A percentile compares a stretch with the other conserved stretches of the same genome.
These are phyloP conservation scores for Gloeostereum incarnatum DNA, from an alignment of 768 basidiomycete species.

Conservation along the genomic window DNA sequence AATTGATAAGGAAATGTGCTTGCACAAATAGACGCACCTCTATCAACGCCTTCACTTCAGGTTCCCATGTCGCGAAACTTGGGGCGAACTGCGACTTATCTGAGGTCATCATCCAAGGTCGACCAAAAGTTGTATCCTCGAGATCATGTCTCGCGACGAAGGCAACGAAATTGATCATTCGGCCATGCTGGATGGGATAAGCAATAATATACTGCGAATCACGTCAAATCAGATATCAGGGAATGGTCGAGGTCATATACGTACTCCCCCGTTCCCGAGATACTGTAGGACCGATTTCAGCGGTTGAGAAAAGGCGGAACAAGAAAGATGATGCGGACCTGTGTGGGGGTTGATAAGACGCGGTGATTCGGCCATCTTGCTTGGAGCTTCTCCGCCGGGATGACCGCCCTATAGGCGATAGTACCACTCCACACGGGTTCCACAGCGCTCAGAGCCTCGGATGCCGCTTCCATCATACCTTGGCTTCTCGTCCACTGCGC, in stretches of 20 bases:
- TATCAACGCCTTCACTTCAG: conserved; percentile 47
- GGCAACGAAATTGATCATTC: conserved; percentile 53
- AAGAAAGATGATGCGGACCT: conserved; percentile 23
- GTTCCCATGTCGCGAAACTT: conserved; percentile 46
- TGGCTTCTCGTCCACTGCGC: conserved; percentile 22
- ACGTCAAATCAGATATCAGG: neutral
- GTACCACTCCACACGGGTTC: conserved; percentile 53
- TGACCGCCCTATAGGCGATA: conserved; percentile 49
- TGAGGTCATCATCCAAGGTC: conserved; percentile 40
- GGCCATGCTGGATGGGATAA: conserved; percentile 53
- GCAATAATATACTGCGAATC: conserved; percentile 43
- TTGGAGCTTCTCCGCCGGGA: conserved; percentile 38
- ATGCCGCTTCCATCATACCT: conserved; percentile 26
- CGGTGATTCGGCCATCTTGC: conserved; percentile 36
- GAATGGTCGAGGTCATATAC: neutral
- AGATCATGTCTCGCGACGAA: conserved; percentile 40
- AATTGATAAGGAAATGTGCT: neutral
- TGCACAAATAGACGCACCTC: conserved; percentile 26
- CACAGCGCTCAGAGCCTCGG: conserved; percentile 29
- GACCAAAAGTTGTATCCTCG: conserved; percentile 39
- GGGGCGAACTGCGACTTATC: conserved; percentile 33
- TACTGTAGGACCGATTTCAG: conserved; percentile 28
- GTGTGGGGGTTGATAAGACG: conserved; percentile 33
- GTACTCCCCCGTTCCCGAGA: conserved; percentile 38
- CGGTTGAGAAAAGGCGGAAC: neutral